Evolutionary conservation across 2,329 filamentous ascomycete genomes (phyloP).

Genomic region (Fusarium transvaalense): DNA sequence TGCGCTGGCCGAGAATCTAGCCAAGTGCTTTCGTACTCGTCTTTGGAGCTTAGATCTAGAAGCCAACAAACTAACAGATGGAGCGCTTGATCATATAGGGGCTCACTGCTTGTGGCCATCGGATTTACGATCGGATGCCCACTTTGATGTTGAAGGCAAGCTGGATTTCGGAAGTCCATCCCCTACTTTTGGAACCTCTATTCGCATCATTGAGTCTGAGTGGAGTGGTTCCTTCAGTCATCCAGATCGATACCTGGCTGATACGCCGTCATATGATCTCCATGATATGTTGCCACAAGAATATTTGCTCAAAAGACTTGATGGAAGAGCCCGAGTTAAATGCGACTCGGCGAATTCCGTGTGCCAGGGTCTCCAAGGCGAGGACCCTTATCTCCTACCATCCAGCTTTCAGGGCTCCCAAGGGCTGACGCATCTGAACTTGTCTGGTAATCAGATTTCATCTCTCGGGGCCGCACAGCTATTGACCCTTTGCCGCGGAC

Average conservation of each 20-base stretch:
- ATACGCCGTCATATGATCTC: conserved; percentile 57
- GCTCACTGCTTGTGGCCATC: conserved; percentile 51
- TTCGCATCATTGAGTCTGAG: conserved; percentile 62
- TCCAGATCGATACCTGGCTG: conserved; percentile 61
- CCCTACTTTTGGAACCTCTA: conserved; percentile 56
- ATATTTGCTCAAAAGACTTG: conserved; percentile 51
- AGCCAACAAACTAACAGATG: conserved; percentile 65
- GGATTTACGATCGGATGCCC: conserved; percentile 53
- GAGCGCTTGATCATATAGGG: conserved; percentile 51
- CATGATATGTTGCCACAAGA: conserved; percentile 38
- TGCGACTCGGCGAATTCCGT: conserved; percentile 49
- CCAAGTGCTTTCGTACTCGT: conserved; percentile 53
- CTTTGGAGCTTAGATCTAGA: conserved; percentile 71
- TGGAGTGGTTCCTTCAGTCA: conserved; percentile 60
- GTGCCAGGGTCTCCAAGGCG: conserved; percentile 42
- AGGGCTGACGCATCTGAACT: conserved; percentile 66
- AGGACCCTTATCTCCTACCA: conserved; percentile 36
- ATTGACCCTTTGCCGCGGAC: conserved; percentile 58
- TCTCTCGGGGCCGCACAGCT: conserved; percentile 58
- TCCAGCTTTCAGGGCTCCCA: conserved; percentile 39
- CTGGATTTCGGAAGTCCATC: conserved; percentile 52
- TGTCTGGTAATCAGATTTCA: conserved; percentile 65
- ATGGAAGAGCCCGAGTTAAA: conserved; percentile 43
- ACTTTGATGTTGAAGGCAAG: conserved; percentile 62
- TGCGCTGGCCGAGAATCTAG: conserved; percentile 46